Base-by-base conservation (phyloP, 176 grass and related monocot species). In the Cenchrus purpureus region DNA sequence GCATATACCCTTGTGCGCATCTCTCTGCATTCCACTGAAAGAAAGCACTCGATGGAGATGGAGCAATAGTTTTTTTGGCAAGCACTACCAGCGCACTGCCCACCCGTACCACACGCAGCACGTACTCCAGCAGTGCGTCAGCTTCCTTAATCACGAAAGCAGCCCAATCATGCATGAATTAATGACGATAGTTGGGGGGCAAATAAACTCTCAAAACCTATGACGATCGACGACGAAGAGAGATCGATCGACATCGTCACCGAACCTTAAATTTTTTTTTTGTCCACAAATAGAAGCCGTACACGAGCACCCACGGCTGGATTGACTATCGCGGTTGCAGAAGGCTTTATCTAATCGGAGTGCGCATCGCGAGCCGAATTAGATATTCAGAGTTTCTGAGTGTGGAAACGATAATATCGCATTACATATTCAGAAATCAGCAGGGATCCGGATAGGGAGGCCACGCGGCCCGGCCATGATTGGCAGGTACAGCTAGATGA, bases 71-170 rank as follows among this genome's bases (percentile, higher is more conserved):
- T 71, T 68, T 71, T 68, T 40, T 14, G 12, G 45, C 20, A 64
- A 22, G 82, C 77, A 65, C 76, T 80, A 65, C 22, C 76, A 13
- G 45, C 66, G 75, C 76, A 79, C 59, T 80, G 62, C 43, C 62
- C 3, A 1, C 37, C 37, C 37, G 37, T 40, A 6, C 65, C n/a
- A 17, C 71, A 46, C 16, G 0, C 43, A 6, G 0, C 44, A 20
- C 10, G 4, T 46, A 11, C 17, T 16, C 57, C 74, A 49, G 19
- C 44, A 58, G 40, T 0, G 65, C 65, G 12, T 34, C 51, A 50
- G 7, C 14, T 70, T 60, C 70, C 74, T 28, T 51, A 25, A 25
- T 52, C 29, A 8, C 63, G 58, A 64, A 44, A 6, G 60, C 51
- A 48, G 7, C 45, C 20, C 12, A 45, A 68, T 68, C 52, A 58